Percentiles rank a stretch among this genome's conserved stretches.
phyloP scores from a whole-genome alignment of 1,284 basidiomycete species.

The Trametes hirsuta region DNA sequence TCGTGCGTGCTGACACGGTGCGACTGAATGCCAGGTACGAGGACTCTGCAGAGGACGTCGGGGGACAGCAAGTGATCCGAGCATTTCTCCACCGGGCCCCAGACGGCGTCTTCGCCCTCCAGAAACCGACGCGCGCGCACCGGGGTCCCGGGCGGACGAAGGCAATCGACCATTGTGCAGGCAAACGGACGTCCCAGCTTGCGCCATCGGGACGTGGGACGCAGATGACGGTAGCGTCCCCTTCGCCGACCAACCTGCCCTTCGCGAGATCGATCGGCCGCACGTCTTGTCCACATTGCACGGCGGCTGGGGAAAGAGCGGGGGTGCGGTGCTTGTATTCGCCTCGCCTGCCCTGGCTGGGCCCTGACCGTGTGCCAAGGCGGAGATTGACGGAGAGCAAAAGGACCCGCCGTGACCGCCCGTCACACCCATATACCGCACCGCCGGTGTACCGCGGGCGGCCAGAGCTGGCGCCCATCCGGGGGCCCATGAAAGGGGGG shows the following conservation, averaged over 20 bases:
- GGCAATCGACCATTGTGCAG: neutral
- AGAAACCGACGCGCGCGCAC: constrained; percentile 1
- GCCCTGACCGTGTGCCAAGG: constrained; percentile 7
- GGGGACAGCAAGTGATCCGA: constrained; percentile 15
- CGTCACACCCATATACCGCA: constrained; percentile 7
- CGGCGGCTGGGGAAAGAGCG: constrained; percentile 15
- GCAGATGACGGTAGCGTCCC: constrained; percentile 1
- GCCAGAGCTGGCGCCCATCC: neutral
- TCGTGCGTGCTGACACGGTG: neutral
- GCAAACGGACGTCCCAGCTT: neutral
- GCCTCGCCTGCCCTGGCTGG: constrained; percentile 14
- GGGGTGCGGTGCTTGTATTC: constrained; percentile 12
- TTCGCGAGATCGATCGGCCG: constrained; percentile 1
- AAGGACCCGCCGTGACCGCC: constrained; percentile 3
- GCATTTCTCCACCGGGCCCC: constrained; percentile 15
- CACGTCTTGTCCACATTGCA: constrained; percentile 1
- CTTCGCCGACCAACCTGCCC: neutral
- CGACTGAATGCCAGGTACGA: constrained; percentile 17
- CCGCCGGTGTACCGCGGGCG: neutral
- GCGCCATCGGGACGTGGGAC: constrained; percentile 14
- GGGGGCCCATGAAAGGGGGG: neutral
- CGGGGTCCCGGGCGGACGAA: constrained; percentile 13
- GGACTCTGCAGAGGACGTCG: neutral
- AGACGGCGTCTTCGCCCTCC: neutral
- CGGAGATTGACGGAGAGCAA: constrained; percentile 20